Conservation (phyloP, 2,329 filamentous ascomycete species). For the Pseudocercospora vitis region DNA sequence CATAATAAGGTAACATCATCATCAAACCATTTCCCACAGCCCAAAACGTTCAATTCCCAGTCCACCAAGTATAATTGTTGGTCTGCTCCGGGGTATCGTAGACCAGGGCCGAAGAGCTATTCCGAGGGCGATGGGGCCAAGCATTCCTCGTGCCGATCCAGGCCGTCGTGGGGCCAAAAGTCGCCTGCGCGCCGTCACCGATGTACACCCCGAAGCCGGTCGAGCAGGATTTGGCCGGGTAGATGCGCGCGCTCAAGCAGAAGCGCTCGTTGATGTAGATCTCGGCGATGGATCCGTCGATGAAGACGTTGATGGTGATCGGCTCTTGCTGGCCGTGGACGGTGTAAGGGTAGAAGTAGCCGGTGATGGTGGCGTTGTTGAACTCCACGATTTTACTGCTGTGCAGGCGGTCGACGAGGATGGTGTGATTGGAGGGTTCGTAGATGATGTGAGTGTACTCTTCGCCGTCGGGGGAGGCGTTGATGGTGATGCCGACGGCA, state of each 20-base stretch:
- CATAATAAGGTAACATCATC: too few species aligned
- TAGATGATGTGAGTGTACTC: conserved; percentile 50
- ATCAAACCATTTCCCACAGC: too few species aligned
- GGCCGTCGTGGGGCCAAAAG: conserved; percentile 40
- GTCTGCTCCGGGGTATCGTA: conserved; percentile 47
- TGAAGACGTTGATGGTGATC: conserved; percentile 47
- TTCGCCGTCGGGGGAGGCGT: conserved; percentile 44
- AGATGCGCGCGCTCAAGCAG: conserved; percentile 46
- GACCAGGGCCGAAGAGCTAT: conserved; percentile 44
- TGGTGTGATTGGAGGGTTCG: conserved; percentile 47
- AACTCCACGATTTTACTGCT: conserved; percentile 47
- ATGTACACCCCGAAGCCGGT: conserved; percentile 47
- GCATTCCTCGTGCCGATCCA: conserved; percentile 44
- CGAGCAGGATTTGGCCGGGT: conserved; percentile 47
- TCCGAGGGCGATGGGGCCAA: conserved; percentile 44
- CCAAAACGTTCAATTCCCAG: conserved; percentile 37
- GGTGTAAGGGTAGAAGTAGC: conserved; percentile 50
- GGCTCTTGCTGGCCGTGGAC: conserved; percentile 37
- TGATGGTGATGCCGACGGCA: conserved; percentile 45
- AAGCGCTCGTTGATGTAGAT: conserved; percentile 50
- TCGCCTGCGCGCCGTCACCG: conserved; percentile 38
- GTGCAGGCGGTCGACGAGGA: conserved; percentile 47
- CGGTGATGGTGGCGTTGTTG: conserved; percentile 46
- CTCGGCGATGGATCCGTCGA: conserved; percentile 51
- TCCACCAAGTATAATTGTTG: conserved; percentile 50